These are phyloP conservation scores for Chionographis japonica DNA, from an alignment of 106 monocot genomes.

Conservation along the genomic window DNA sequence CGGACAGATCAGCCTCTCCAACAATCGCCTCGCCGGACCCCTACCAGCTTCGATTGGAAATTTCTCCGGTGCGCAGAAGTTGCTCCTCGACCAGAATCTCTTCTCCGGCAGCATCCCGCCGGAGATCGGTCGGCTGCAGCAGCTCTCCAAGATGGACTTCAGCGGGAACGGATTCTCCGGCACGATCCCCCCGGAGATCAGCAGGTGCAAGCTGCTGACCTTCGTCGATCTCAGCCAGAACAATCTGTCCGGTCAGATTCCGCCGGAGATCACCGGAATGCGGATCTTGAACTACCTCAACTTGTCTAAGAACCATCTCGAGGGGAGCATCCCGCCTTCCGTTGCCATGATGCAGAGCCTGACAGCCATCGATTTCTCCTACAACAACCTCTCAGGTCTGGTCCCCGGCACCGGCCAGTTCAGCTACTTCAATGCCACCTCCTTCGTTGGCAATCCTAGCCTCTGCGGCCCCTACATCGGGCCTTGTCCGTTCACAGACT, in stretches of 20 bases:
- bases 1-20: constrained; percentile 46
- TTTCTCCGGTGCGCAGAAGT: constrained; percentile 33
- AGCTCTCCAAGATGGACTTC: constrained; percentile 40
- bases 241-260: constrained; percentile 38
- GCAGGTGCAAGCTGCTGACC: constrained; percentile 31
- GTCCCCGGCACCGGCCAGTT: constrained; percentile 51
- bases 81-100: constrained; percentile 27
- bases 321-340: constrained; percentile 31
- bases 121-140: constrained; percentile 34
- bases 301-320: constrained; percentile 19
- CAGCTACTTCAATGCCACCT: constrained; percentile 61
- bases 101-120: constrained; percentile 33
- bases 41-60: constrained; percentile 33
- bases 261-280: constrained; percentile 24
- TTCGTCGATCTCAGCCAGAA: constrained; percentile 54
- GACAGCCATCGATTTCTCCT: constrained; percentile 45
- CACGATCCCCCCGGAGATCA: constrained; percentile 14
- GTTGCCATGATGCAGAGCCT: constrained; percentile 46
- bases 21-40: constrained; percentile 29
- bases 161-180: constrained; percentile 35
- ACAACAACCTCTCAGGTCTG: constrained; percentile 46
- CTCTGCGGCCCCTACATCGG: constrained; percentile 18
- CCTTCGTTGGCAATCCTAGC: constrained; percentile 35
- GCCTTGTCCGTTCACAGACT: constrained; percentile 10
- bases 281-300: constrained; percentile 9